phyloP scores from a whole-genome alignment of 1,139 yeast species.

The Saccharomycopsis crataegensis region DNA sequence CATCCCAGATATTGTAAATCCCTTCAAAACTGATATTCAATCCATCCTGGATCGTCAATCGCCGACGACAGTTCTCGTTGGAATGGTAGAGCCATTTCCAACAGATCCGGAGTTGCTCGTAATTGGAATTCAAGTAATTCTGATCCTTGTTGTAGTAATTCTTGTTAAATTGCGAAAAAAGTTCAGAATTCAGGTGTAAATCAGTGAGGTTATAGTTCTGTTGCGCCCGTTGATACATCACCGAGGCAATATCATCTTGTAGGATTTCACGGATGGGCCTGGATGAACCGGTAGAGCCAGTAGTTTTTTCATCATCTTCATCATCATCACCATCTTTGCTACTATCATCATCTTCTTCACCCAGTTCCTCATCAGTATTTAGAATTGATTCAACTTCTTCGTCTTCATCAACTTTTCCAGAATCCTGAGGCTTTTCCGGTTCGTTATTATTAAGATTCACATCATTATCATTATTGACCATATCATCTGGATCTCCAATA shows the following conservation, averaged over 20 bases:
- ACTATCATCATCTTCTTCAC: neutral
- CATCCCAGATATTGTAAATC: slow-evolving; percentile 85
- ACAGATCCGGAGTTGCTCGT: slow-evolving; percentile 18
- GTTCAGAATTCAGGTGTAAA: slow-evolving; percentile 11
- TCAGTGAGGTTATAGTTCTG: slow-evolving; percentile 8
- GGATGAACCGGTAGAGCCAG: neutral
- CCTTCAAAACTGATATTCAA: slow-evolving; percentile 86
- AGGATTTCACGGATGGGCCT: slow-evolving; percentile 7
- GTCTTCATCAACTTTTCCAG: too few species aligned
- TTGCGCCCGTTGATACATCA: slow-evolving; percentile 15
- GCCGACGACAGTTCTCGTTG: slow-evolving; percentile 6
- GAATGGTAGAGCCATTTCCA: slow-evolving; percentile 19
- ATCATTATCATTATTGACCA: neutral
- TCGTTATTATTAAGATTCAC: too few species aligned
- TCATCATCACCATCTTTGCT: slow-evolving; percentile 15
- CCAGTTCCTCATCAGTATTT: neutral
- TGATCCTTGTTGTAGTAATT: neutral
- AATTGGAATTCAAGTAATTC: slow-evolving; percentile 10
- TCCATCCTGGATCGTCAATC: slow-evolving; percentile 22
- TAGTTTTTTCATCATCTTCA: slow-evolving; percentile 25
- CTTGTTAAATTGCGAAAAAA: slow-evolving; percentile 14
- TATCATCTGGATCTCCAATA: slow-evolving; percentile 15
- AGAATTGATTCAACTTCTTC: neutral
- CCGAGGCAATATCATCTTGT: slow-evolving; percentile 16
- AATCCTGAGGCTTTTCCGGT: neutral